Evolutionary conservation across 768 basidiomycete species (phyloP).

Genomic region (Termitomyces sp.): DNA sequence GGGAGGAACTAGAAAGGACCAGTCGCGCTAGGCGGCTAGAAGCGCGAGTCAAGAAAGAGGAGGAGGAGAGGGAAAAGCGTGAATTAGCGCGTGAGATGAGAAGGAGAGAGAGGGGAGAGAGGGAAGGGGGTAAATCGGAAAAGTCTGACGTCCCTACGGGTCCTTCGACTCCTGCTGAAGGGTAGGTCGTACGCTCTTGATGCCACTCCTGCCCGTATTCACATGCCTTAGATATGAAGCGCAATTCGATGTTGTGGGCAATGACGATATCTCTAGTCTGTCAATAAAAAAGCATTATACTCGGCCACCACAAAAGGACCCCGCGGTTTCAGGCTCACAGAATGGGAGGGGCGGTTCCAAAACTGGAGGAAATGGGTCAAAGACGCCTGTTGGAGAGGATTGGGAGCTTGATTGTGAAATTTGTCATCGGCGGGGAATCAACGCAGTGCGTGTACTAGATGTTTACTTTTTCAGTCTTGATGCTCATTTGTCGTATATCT

Average conservation of each 20-base stretch:
- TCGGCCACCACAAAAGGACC: slow-evolving; percentile 7
- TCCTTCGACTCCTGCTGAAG: slow-evolving; percentile 5
- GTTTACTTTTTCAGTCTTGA: not conserved
- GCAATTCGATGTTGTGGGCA: slow-evolving; percentile 5
- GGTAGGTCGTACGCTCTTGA: slow-evolving; percentile 3
- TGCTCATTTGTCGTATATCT: slow-evolving; percentile 5
- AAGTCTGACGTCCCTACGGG: slow-evolving; percentile 18
- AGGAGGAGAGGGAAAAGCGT: slow-evolving; percentile 44
- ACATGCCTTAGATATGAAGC: not conserved
- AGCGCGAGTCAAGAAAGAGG: slow-evolving; percentile 52
- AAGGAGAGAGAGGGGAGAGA: slow-evolving; percentile 43
- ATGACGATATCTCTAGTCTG: not conserved
- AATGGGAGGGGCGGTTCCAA: not conserved
- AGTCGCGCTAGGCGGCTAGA: slow-evolving; percentile 58
- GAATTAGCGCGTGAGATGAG: slow-evolving; percentile 59
- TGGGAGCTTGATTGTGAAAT: slow-evolving; percentile 92
- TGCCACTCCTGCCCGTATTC: not conserved
- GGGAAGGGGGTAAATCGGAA: slow-evolving; percentile 31
- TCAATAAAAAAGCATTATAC: slow-evolving; percentile 1
- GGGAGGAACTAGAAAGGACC: slow-evolving; percentile 65
- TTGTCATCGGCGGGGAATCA: slow-evolving; percentile 67
- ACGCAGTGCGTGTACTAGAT: slow-evolving; percentile 48
- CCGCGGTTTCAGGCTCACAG: not conserved
- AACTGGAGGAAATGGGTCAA: slow-evolving; percentile 30
- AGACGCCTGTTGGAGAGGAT: slow-evolving; percentile 53